Evolutionary conservation across 2,329 filamentous ascomycete genomes (phyloP), one percentile per base, ranked within the genome.

Genomic region (Pestalotiopsis fici): DNA sequence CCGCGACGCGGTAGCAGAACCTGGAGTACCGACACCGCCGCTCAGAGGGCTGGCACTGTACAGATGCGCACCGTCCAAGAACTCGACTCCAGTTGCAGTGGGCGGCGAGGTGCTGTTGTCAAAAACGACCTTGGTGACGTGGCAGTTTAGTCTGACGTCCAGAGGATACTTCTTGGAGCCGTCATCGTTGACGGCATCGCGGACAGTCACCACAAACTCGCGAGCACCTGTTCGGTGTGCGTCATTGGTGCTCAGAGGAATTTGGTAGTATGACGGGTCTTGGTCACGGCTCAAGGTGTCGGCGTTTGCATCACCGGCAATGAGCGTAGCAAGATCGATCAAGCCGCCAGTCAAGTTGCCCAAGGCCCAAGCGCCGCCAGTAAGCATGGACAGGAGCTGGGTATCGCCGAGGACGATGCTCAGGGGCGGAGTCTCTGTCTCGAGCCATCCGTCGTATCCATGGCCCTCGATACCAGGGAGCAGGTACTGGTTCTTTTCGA

Each of bases 381-480:
- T 73, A 37, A 88, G 74, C 66, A 88, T 70, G 60, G 83, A 86
- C 25, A 88, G 73, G 4, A 90, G 80, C 74, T 88, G 83, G 0
- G 80, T 77, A 68, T 91, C 88, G 18, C 80, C 74, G 2, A 85
- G 74, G 2, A 87, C 83, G 31, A 90, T 80, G 15, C 77, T 81
- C 56, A 89, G 76, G 7, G 85, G 83, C 0, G 87, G 83, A 4
- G 82, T 77, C 67, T 83, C 81, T 1, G 85, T 88, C 28, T 77
- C 75, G 21, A 89, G 80, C 88, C 87, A 90, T 27, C 88, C 88
- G 35, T 83, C 72, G 69, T 82, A 86, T 13, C 88, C 88, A 71
- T 91, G 88, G 4, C 87, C 87, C 72, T 78, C 87, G 18, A 90
- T 85, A 56, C 86, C 87, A 0, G 85, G 86, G 2, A 87, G 66